These are phyloP conservation scores for Phytophthora chlamydospora DNA, from an alignment of 352 stramenopile species.

Conservation along the genomic window DNA sequence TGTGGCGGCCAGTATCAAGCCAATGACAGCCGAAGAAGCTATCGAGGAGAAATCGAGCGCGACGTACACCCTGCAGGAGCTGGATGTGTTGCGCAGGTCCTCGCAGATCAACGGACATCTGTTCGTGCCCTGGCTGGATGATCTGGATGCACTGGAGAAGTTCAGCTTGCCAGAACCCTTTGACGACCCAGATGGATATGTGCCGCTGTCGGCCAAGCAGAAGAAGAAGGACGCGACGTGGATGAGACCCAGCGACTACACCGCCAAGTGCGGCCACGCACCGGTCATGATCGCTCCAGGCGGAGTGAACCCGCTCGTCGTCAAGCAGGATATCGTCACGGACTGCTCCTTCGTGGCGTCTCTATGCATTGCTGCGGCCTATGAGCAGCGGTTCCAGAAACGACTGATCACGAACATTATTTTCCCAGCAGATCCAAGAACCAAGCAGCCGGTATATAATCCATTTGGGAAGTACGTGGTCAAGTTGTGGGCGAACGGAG, in stretches of 20 bases:
- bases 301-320: slow-evolving; percentile 70
- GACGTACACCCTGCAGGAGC: slow-evolving; percentile 65
- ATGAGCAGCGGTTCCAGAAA: slow-evolving; percentile 92
- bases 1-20: not conserved
- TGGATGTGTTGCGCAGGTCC: slow-evolving; percentile 81
- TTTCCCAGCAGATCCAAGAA: slow-evolving; percentile 89
- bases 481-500: slow-evolving; percentile 96
- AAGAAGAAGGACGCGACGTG: slow-evolving; percentile 60
- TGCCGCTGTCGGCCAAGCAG: slow-evolving; percentile 78
- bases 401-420: slow-evolving; percentile 95
- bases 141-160: slow-evolving; percentile 63
- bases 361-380: slow-evolving; percentile 91
- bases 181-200: slow-evolving; percentile 68
- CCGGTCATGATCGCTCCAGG: slow-evolving; percentile 71
- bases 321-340: slow-evolving; percentile 91
- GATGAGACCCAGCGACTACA: slow-evolving; percentile 74
- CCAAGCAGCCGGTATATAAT: slow-evolving; percentile 85
- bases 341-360: slow-evolving; percentile 95
- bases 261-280: slow-evolving; percentile 42
- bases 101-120: slow-evolving; percentile 86
- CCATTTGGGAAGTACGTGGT: slow-evolving; percentile 96
- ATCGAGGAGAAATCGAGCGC: slow-evolving; percentile 19
- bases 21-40: not conserved
- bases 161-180: slow-evolving; percentile 62
- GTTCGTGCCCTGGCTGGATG: slow-evolving; percentile 84